Percentiles rank a stretch among this genome's conserved stretches.
Conservation (phyloP, 2,329 filamentous ascomycete species). For the Fusarium kyushuense region DNA sequence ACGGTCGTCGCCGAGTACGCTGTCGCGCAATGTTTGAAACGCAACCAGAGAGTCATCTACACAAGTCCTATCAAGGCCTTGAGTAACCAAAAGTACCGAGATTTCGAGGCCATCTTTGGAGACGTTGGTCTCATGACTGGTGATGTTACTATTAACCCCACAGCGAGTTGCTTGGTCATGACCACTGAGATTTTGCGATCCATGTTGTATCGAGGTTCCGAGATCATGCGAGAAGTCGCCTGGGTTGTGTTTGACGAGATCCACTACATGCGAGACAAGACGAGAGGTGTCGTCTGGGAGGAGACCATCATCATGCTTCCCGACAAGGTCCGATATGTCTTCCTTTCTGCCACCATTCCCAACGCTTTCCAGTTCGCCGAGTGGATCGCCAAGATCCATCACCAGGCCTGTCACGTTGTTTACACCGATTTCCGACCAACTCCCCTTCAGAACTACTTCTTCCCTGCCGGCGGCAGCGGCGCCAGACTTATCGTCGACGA, state of each 20-base stretch:
- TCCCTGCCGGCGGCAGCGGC: slow-evolving; percentile 90
- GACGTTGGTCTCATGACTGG: slow-evolving; percentile 99
- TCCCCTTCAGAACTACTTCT: slow-evolving; percentile 97
- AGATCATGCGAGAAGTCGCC: slow-evolving; percentile 99
- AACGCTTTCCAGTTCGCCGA: slow-evolving; percentile 99
- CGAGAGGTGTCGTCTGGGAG: slow-evolving; percentile 97
- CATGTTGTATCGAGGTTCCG: slow-evolving; percentile 97
- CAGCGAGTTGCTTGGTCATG: slow-evolving; percentile 98
- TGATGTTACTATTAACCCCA: slow-evolving; percentile 99
- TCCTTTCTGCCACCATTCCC: slow-evolving; percentile 96
- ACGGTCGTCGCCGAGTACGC: slow-evolving; percentile 99
- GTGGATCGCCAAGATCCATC: slow-evolving; percentile 98
- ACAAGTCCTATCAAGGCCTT: slow-evolving; percentile 99
- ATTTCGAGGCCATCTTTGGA: slow-evolving; percentile 94
- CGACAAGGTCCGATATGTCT: slow-evolving; percentile 99
- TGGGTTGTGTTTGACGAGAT: slow-evolving; percentile 99
- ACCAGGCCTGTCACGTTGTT: slow-evolving; percentile 97
- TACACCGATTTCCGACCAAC: slow-evolving; percentile 99
- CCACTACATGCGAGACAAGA: slow-evolving; percentile 96
- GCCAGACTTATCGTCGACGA: slow-evolving; percentile 97
- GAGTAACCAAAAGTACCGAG: slow-evolving; percentile 98
- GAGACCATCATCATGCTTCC: slow-evolving; percentile 98
- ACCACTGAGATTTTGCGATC: slow-evolving; percentile 99
- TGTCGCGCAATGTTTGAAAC: slow-evolving; percentile 95
- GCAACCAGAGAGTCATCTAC: slow-evolving; percentile 98